phyloP scores from a whole-genome alignment of 1,139 yeast species.

The Hansenula lynferdii region DNA sequence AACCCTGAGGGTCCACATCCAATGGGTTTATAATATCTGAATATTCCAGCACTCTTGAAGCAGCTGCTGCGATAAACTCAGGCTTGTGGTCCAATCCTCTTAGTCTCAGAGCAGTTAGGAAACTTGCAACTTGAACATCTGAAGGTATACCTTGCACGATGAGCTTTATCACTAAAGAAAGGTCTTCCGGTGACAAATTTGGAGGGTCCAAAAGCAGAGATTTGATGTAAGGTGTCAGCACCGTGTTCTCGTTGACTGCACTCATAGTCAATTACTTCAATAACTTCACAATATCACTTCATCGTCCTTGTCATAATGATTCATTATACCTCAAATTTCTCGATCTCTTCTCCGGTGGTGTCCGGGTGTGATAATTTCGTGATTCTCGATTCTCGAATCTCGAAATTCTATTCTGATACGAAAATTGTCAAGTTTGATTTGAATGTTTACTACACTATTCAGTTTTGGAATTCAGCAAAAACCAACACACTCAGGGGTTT shows the following conservation, averaged over 20 bases:
- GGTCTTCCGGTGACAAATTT: conserved; percentile 53
- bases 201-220: conserved; percentile 56
- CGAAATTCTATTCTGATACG: conserved; percentile 2
- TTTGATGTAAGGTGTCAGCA: conserved; percentile 58
- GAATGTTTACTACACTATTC: not conserved
- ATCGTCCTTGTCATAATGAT: not conserved
- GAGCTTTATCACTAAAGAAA: conserved; percentile 52
- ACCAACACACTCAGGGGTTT: not conserved
- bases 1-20: conserved; percentile 45
- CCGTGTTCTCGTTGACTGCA: conserved; percentile 4
- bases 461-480: not conserved
- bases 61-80: conserved; percentile 82
- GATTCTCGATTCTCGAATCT: not conserved
- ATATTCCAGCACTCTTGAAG: conserved; percentile 58
- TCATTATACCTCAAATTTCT: not conserved
- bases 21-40: conserved; percentile 44
- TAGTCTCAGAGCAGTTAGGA: conserved; percentile 69
- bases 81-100: conserved; percentile 81
- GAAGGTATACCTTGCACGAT: conserved; percentile 57
- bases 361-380: not conserved
- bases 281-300: too few relatives aligned
- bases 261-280: too few relatives aligned
- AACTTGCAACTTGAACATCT: conserved; percentile 73
- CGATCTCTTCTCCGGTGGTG: not conserved
- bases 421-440: not conserved